phyloP scores from a whole-genome alignment of 192 early-diverging fungal species.

The Chytriomyces sp. region DNA sequence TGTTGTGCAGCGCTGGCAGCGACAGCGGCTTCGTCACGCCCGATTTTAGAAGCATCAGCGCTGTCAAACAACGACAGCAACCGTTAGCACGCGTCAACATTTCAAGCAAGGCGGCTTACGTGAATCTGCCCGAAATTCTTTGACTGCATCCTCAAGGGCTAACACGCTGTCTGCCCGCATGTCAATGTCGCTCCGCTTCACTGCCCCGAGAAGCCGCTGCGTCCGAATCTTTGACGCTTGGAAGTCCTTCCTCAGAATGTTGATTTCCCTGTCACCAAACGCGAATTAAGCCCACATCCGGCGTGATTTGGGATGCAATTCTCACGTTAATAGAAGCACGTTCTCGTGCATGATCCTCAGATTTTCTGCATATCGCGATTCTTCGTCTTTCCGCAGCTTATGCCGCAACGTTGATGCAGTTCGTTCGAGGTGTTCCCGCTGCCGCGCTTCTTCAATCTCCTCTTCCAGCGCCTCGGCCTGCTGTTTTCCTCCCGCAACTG shows the following conservation, averaged over 20 bases:
- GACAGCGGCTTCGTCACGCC: constrained; percentile 30
- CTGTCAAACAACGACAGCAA: not conserved
- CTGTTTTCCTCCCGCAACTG: constrained; percentile 22
- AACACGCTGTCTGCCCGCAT: not conserved
- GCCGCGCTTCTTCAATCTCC: constrained; percentile 44
- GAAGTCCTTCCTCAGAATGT: constrained; percentile 48
- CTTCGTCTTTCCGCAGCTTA: constrained; percentile 48
- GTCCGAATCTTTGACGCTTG: constrained; percentile 37
- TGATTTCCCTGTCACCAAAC: constrained; percentile 44
- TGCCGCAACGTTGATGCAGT: constrained; percentile 51
- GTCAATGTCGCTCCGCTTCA: not conserved
- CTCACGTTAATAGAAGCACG: constrained; percentile 46
- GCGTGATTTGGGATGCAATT: not conserved
- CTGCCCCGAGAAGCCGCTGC: constrained; percentile 9
- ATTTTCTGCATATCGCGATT: constrained; percentile 44
- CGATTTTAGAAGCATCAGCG: constrained; percentile 20
- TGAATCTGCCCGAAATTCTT: not conserved
- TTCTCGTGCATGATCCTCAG: constrained; percentile 55
- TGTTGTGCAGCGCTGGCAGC: constrained; percentile 27
- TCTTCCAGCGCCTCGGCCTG: constrained; percentile 35
- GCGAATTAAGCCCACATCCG: not conserved
- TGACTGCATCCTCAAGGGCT: not conserved
- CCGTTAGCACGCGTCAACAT: not conserved
- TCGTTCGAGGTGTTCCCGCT: constrained; percentile 56
- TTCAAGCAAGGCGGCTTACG: not conserved